Percentiles rank a stretch among this genome's conserved stretches.
Conservation (phyloP, 495 filamentous ascomycete genomes). For the Penicillium subrubescens region DNA sequence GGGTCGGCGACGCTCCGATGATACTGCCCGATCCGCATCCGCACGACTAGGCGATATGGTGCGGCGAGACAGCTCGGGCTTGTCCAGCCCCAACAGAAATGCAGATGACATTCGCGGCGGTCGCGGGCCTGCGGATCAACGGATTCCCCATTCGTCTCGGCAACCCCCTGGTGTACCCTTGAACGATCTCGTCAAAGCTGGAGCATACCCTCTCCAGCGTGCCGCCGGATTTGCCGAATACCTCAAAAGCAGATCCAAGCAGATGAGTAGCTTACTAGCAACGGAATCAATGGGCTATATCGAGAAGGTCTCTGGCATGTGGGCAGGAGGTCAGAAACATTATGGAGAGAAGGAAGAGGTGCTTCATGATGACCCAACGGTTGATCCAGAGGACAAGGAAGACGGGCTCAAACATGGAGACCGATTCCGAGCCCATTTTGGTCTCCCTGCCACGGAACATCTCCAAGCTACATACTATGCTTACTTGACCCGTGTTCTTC, state of each 20-base stretch:
- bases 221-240: slow-evolving; percentile 85
- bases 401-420: slow-evolving; percentile 62
- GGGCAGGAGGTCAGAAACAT: slow-evolving; percentile 87
- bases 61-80: neutral
- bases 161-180: slow-evolving; percentile 13
- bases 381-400: slow-evolving; percentile 68
- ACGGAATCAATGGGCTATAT: slow-evolving; percentile 97
- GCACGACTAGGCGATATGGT: slow-evolving; percentile 13
- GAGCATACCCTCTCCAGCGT: slow-evolving; percentile 80
- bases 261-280: slow-evolving; percentile 83
- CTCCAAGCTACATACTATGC: slow-evolving; percentile 92
- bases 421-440: slow-evolving; percentile 88
- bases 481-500: slow-evolving; percentile 82
- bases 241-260: slow-evolving; percentile 71
- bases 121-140: slow-evolving; percentile 26
- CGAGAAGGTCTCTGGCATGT: slow-evolving; percentile 97
- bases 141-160: slow-evolving; percentile 1
- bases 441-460: slow-evolving; percentile 77
- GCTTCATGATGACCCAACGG: slow-evolving; percentile 60
- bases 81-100: slow-evolving; percentile 3
- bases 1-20: slow-evolving; percentile 43
- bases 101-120: slow-evolving; percentile 19
- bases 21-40: slow-evolving; percentile 40
- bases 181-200: slow-evolving; percentile 67
- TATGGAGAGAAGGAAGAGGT: slow-evolving; percentile 77